Base-by-base conservation (phyloP, 1,139 yeast genomes). In the Wickerhamomyces sp. region DNA sequence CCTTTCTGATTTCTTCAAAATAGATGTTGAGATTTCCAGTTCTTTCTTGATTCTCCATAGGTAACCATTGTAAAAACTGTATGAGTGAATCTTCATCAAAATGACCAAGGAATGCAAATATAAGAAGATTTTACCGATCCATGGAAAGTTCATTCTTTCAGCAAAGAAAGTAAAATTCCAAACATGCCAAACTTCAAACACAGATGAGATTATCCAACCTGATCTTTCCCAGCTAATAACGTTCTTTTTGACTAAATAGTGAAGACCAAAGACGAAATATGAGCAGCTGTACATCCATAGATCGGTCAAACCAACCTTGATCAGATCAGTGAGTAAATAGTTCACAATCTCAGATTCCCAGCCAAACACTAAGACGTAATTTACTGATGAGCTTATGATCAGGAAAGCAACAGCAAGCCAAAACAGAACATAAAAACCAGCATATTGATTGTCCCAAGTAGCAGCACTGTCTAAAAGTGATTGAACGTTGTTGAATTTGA, bases 1-100 rank as follows among this genome's bases (percentile, higher is more conserved):
- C 11, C 52, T 47, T 28, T 44, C 45, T 23, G 44, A 37, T 37
- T 55, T 58, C 17, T 53, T 52, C 30, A 58, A 28, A 10, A 53
- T 45, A 4, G 49, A 48, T 51, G 62, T 46, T 8, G 87, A 73
- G 39, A 64, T 68, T 6, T 64, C 49, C 34, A 82, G 62, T 47
- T 85, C 94, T n/a, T 65, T 61, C 21, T 55, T 51, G 22, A 82
- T 72, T 18, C 59, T 63, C 91, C 95, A 86, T 37, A 88, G 63
- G 55, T 88, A 86, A 0, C 96, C 97, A 54, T 88, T 88, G 62
- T 79, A 89, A 51, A 81, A 86, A 1, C 85, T 86, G 54, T 79
- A 89, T 2, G 96, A 86, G 57, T 89, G 96, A 78, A 81, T 82
- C 55, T 89, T 89, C 97, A 89, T 89, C 45, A 89, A 58, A 46